These are phyloP conservation scores for Lactarius akahatsu DNA, from an alignment of 768 basidiomycete species.

Conservation along the genomic window DNA sequence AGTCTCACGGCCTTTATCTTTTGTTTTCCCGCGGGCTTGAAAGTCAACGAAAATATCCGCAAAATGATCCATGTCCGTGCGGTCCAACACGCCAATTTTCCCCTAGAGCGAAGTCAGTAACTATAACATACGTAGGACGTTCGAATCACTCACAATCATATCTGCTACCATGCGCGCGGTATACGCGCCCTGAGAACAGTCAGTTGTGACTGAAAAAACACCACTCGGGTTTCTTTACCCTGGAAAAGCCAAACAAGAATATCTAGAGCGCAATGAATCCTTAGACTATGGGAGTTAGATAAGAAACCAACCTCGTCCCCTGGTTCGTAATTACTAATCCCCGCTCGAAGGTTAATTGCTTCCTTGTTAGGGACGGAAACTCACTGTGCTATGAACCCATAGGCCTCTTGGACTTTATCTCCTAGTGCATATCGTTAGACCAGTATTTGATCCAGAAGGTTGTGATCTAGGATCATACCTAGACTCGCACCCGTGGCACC, in stretches of 20 bases:
- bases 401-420: constrained; percentile 75
- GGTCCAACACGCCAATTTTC: constrained; percentile 67
- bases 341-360: neutral
- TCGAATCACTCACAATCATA: constrained; percentile 51
- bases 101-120: constrained; percentile 45
- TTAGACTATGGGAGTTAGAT: neutral
- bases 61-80: constrained; percentile 71
- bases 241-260: constrained; percentile 75
- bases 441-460: neutral
- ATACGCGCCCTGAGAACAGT: constrained; percentile 59
- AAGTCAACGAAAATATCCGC: constrained; percentile 59
- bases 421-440: constrained; percentile 39
- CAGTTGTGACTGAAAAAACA: constrained; percentile 11
- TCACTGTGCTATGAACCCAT: constrained; percentile 79
- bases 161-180: constrained; percentile 72
- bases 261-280: constrained; percentile 43
- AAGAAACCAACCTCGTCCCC: constrained; percentile 60
- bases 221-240: constrained; percentile 44
- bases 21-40: constrained; percentile 58
- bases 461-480: constrained; percentile 39
- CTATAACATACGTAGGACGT: neutral
- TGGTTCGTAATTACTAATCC: constrained; percentile 59
- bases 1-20: constrained; percentile 44
- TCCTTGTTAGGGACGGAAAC: constrained; percentile 32
- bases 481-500: constrained; percentile 64